Percentiles rank a stretch among this genome's conserved stretches.
phyloP scores from a whole-genome alignment of 139 green algal genomes.

The Pseudopediastrum boryanum region DNA sequence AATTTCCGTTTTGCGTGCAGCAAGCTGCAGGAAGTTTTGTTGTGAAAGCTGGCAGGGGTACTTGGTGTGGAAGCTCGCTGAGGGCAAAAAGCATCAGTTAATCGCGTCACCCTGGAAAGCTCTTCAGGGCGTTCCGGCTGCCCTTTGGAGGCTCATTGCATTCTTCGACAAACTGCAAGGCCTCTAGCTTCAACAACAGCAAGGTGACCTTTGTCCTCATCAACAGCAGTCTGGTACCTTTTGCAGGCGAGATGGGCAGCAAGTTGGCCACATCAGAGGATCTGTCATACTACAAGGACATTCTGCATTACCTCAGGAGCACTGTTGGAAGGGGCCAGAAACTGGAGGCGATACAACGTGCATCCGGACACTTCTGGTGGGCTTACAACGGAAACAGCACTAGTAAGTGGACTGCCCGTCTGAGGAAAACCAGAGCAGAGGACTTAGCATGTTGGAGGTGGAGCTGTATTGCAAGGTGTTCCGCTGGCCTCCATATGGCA shows the following conservation, averaged over 20 bases:
- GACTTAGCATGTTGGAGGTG: not conserved
- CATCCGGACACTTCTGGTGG: constrained; percentile 29
- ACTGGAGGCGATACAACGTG: not conserved
- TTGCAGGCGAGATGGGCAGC: constrained; percentile 33
- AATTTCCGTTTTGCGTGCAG: not conserved
- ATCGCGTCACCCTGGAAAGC: not conserved
- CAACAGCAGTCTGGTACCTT: not conserved
- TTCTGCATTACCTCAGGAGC: not conserved
- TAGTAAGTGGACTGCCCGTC: not conserved
- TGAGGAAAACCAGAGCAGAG: not conserved
- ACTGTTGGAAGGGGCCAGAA: not conserved
- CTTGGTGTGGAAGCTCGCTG: not conserved
- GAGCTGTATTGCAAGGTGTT: not conserved
- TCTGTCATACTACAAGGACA: constrained; percentile 4
- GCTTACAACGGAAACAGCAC: constrained; percentile 19
- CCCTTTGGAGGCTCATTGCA: not conserved
- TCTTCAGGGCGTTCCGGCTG: not conserved
- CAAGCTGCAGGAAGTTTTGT: not conserved
- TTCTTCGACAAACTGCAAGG: not conserved
- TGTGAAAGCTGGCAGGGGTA: not conserved
- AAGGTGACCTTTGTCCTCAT: not conserved
- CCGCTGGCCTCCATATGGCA: not conserved
- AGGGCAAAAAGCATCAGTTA: not conserved
- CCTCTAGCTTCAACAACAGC: not conserved
- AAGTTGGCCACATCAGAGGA: not conserved